Conservation (phyloP, 2,329 filamentous ascomycete genomes). For the Exophiala spinifera region DNA sequence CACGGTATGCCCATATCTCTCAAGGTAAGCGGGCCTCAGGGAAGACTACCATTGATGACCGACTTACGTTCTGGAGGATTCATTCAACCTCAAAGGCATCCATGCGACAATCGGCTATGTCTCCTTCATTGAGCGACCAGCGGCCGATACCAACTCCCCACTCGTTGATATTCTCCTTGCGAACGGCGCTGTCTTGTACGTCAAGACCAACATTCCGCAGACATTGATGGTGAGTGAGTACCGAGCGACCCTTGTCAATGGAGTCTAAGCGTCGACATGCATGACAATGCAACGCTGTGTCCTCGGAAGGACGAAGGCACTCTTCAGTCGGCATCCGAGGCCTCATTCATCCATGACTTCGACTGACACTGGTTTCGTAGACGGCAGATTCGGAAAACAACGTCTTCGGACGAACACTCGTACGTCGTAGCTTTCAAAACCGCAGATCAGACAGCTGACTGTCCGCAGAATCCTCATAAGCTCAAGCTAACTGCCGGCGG, state of each 20-base stretch:
- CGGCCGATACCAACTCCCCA: slow-evolving; percentile 28
- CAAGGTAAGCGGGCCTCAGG: slow-evolving; percentile 6
- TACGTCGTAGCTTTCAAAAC: background rate
- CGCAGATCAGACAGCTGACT: background rate
- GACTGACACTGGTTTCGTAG: slow-evolving; percentile 10
- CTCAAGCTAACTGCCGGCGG: slow-evolving; percentile 61
- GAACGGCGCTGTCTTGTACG: slow-evolving; percentile 50
- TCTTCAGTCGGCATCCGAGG: too few species aligned
- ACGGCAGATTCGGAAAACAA: slow-evolving; percentile 59
- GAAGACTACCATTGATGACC: background rate
- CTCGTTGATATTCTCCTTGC: slow-evolving; percentile 31
- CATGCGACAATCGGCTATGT: slow-evolving; percentile 34
- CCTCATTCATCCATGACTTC: too few species aligned
- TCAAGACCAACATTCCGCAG: slow-evolving; percentile 53
- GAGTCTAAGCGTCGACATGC: background rate
- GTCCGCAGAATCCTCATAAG: slow-evolving; percentile 58
- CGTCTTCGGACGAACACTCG: slow-evolving; percentile 54
- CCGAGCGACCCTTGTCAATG: background rate
- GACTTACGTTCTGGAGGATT: slow-evolving; percentile 41
- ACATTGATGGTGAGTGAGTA: slow-evolving; percentile 41
- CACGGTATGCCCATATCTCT: slow-evolving; percentile 51
- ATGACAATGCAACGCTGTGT: background rate
- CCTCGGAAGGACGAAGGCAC: too few species aligned
- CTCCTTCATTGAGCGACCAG: slow-evolving; percentile 25
- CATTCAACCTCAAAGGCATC: slow-evolving; percentile 32